phyloP scores from a whole-genome alignment of 805 yeast genomes.

The Saccharomycopsis synnaedendra region DNA sequence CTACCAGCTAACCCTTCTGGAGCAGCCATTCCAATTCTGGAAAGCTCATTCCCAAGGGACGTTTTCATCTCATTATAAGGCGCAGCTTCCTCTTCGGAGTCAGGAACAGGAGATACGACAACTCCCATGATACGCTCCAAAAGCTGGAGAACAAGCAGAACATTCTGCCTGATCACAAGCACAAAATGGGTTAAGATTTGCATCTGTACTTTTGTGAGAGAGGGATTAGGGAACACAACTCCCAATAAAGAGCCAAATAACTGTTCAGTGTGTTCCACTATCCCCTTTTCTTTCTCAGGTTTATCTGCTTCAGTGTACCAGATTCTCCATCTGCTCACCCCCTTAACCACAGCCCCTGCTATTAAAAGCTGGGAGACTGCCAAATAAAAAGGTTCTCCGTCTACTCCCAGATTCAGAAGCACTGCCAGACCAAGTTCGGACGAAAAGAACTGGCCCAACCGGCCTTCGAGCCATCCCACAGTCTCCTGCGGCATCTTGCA shows the following conservation, averaged over 20 bases:
- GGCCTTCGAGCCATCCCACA: conserved; percentile 65
- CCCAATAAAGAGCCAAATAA: conserved; percentile 67
- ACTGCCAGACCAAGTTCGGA: conserved; percentile 59
- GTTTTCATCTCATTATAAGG: conserved; percentile 78
- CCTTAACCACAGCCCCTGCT: conserved; percentile 83
- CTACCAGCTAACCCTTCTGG: conserved; percentile 82
- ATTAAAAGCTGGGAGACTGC: conserved; percentile 77
- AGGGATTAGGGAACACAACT: conserved; percentile 69
- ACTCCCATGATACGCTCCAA: conserved; percentile 80
- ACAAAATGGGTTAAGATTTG: conserved; percentile 93
- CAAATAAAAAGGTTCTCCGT: conserved; percentile 51
- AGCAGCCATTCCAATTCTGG: conserved; percentile 88
- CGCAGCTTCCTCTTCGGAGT: conserved; percentile 65
- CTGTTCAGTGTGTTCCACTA: conserved; percentile 47
- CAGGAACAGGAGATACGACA: conserved; percentile 72
- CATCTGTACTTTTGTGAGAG: conserved; percentile 70
- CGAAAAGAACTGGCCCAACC: conserved; percentile 63
- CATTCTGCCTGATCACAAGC: conserved; percentile 65
- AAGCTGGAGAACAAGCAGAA: conserved; percentile 56
- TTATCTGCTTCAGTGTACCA: conserved; percentile 59
- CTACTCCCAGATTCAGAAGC: conserved; percentile 41
- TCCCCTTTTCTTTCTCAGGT: conserved; percentile 39
- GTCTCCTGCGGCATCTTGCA: conserved; percentile 81
- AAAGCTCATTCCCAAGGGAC: conserved; percentile 89
- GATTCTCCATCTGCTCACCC: conserved; percentile 89